phyloP scores from a whole-genome alignment of 495 filamentous ascomycete genomes.

The Collariella sp. region DNA sequence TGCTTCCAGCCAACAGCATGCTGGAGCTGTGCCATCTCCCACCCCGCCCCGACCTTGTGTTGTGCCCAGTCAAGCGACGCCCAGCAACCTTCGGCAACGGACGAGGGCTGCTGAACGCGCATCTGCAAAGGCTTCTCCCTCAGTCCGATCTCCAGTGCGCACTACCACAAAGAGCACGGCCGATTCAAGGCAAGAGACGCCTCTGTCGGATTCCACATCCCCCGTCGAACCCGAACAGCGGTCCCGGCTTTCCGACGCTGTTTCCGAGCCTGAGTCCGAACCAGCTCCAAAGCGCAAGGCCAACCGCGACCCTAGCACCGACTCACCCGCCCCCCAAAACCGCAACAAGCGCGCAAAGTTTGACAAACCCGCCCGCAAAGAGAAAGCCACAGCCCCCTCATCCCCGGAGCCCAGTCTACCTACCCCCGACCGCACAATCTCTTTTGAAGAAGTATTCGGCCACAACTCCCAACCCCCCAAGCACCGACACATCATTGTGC shows the following conservation, averaged over 20 bases:
- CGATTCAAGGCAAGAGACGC: neutral
- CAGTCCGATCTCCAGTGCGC: neutral
- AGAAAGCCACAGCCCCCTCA: neutral
- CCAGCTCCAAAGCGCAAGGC: neutral
- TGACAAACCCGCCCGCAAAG: neutral
- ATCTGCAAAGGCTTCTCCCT: neutral
- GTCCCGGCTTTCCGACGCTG: neutral
- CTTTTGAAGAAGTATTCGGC: constrained; percentile 36
- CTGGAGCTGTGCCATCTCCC: too few species aligned
- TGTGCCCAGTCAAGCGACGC: neutral
- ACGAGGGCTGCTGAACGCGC: too few species aligned
- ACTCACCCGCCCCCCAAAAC: neutral
- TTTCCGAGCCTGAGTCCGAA: neutral
- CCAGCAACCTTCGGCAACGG: neutral
- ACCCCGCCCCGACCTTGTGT: neutral
- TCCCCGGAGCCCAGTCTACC: neutral
- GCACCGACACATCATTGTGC: constrained; percentile 36
- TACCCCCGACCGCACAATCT: constrained; percentile 19
- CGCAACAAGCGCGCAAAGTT: constrained; percentile 3
- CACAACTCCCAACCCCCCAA: constrained; percentile 23
- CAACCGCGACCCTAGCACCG: neutral
- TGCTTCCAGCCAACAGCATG: too few species aligned
- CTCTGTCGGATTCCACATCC: neutral
- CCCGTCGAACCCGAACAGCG: neutral
- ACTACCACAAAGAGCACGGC: neutral